Evolutionary conservation across 2,329 filamentous ascomycete species (phyloP).

Genomic region (Monilinia laxa): DNA sequence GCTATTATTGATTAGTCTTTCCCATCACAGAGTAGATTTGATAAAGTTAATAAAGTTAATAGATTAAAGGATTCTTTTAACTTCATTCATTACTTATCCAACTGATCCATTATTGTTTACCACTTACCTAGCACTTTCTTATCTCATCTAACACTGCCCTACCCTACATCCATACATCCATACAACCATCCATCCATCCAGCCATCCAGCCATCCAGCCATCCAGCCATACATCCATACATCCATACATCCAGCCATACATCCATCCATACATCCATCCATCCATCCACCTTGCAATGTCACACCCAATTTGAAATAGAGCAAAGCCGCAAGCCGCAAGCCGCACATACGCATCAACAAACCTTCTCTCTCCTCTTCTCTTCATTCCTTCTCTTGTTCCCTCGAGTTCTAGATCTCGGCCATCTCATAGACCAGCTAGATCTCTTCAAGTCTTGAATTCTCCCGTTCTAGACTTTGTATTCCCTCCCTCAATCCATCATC

Average conservation of each 20-base stretch:
- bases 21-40: too few species aligned
- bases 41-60: too few species aligned
- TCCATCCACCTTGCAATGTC: background rate
- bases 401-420: constrained; percentile 14
- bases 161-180: too few species aligned
- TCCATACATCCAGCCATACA: too few species aligned
- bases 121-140: background rate
- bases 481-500: background rate
- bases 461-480: constrained; percentile 12
- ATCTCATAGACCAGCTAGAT: constrained; percentile 17
- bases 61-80: too few species aligned
- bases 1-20: too few species aligned
- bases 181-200: too few species aligned
- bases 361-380: constrained; percentile 6
- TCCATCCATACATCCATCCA: too few species aligned
- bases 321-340: background rate
- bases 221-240: too few species aligned
- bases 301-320: background rate
- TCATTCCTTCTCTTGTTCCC: constrained; percentile 1
- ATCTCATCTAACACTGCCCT: background rate
- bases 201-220: too few species aligned
- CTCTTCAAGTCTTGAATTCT: constrained; percentile 3
- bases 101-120: too few species aligned
- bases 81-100: too few species aligned
- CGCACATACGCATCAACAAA: background rate